Evolutionary conservation across 345 rosid species (phyloP).

Genomic region (Kernera saxatilis): DNA sequence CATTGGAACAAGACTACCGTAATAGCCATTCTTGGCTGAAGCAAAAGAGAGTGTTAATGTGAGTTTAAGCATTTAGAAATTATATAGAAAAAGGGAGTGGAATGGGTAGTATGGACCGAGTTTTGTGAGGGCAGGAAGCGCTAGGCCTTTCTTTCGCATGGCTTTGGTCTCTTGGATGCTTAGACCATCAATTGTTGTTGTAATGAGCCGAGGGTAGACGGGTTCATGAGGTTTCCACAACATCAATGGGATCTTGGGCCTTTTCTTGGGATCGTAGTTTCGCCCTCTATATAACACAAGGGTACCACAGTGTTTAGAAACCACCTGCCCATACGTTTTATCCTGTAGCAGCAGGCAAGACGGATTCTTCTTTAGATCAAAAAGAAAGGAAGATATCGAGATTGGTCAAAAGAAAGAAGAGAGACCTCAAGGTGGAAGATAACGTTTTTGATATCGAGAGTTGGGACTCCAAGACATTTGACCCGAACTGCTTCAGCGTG

Average conservation of each 20-base stretch:
- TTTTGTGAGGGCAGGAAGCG: conserved; percentile 70
- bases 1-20: conserved; percentile 85
- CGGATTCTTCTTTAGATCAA: neutral
- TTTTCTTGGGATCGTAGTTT: conserved; percentile 67
- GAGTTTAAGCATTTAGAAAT: neutral
- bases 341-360: conserved; percentile 16
- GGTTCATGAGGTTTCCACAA: conserved; percentile 97
- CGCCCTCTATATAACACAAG: conserved; percentile 79
- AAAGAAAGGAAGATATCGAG: no score
- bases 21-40: conserved; percentile 92
- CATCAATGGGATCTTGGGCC: conserved; percentile 80
- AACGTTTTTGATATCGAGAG: conserved; percentile 86
- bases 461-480: conserved; percentile 82
- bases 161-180: conserved; percentile 79
- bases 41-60: neutral
- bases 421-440: no score
- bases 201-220: conserved; percentile 74
- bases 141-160: conserved; percentile 76
- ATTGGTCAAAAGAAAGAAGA: no score
- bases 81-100: neutral
- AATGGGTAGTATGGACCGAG: conserved; percentile 42
- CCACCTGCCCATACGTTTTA: conserved; percentile 58
- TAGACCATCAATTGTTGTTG: conserved; percentile 74
- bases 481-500: conserved; percentile 75
- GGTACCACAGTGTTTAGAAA: conserved; percentile 68